Evolutionary conservation across 805 yeast genomes (phyloP), one percentile per base, ranked within the genome.

Genomic region (Yarrowia keelungensis): DNA sequence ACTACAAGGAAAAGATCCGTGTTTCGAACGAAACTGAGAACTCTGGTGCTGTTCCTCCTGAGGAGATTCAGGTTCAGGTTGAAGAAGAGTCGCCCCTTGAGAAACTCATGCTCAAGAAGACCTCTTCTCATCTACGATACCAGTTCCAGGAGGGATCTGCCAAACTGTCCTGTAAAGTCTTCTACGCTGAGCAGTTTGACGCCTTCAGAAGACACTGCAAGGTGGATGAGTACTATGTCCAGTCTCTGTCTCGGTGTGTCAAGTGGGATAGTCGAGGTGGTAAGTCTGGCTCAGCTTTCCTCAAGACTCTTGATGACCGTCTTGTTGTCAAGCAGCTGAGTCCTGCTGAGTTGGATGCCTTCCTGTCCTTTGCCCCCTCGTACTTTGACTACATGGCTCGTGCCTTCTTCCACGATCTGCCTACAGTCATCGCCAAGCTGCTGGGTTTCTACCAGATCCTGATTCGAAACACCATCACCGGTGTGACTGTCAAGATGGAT

Each of bases 251-350:
- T 5, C 80, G 99, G 70, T 95, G 99, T 79, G 87, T 92, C 14
- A 91, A 92, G 75, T 96, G 98, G 98, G 93, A 94, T 74, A 89
- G 97, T 0, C 86, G 88, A 36, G 99, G 99, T 47, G 99, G 99
- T 45, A 95, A 95, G 76, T 91, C 97, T 76, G 98, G 98, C 0
- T 92, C 97, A 2, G 91, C 92, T 2, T 95, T 95, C 76, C 81
- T 95, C 77, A 95, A 95, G 75, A 95, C 99, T 0, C 79, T 91
- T 54, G 99, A 95, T 79, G 91, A 92, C 75, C 80, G 98, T 70
- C 88, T 92, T 71, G 90, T 95, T 65, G 86, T 95, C 53, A 95
- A 95, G 78, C 97, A 95, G 75, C 81, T 95, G 51, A 88, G 97
- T 5, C 91, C 89, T 72, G 83, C 90, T 1, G 99, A 95, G 77